Conservation (phyloP, 2,329 filamentous ascomycete genomes). For the Verticillium longisporum region DNA sequence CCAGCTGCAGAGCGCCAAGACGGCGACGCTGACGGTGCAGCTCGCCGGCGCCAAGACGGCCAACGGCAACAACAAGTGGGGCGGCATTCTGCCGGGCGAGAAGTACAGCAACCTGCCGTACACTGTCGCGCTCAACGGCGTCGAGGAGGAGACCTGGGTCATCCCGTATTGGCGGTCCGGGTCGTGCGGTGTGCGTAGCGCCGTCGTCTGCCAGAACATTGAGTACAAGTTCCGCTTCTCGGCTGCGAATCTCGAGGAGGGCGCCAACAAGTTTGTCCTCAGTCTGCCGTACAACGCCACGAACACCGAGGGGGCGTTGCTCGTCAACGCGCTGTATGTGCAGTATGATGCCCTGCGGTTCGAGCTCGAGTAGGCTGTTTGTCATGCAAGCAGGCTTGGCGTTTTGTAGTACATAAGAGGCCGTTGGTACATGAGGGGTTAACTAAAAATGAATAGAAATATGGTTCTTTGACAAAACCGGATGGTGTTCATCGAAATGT, state of each 20-base stretch:
- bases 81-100: constrained; percentile 33
- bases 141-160: constrained; percentile 42
- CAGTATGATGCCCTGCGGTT: constrained; percentile 60
- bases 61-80: constrained; percentile 51
- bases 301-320: constrained; percentile 48
- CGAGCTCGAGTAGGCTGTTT: constrained; percentile 35
- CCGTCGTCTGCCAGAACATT: constrained; percentile 55
- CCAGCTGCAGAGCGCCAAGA: constrained; percentile 37
- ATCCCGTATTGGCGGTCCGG: constrained; percentile 39
- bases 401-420: no score
- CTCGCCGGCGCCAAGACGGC: constrained; percentile 56
- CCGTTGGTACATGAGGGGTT: no score
- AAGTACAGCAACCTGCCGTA: constrained; percentile 43
- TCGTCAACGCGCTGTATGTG: constrained; percentile 50
- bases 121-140: constrained; percentile 30
- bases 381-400: no score
- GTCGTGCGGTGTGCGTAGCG: constrained; percentile 54
- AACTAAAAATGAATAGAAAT: no score
- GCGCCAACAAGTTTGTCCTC: constrained; percentile 48
- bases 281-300: constrained; percentile 54
- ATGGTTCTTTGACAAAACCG: no score
- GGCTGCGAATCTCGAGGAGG: constrained; percentile 36
- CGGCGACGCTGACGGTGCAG: constrained; percentile 55
- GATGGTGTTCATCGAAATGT: no score
- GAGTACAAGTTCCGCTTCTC: constrained; percentile 54